These are phyloP conservation scores for Leptographium galeiforme DNA, from an alignment of 2,329 filamentous ascomycete genomes.

Conservation along the genomic window DNA sequence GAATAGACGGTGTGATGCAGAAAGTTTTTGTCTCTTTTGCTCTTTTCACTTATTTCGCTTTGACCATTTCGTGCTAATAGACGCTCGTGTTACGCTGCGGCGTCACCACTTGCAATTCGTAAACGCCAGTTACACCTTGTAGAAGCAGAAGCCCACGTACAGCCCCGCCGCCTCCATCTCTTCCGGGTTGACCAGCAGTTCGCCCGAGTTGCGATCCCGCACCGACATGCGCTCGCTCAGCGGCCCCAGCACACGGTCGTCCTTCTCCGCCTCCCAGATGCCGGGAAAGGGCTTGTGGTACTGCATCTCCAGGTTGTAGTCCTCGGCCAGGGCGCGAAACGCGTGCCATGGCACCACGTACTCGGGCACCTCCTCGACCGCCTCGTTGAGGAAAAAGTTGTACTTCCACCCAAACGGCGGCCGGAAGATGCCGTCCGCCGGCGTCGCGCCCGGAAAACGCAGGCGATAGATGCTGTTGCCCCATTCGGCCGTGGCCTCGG, in stretches of 20 bases:
- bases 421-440: conserved; percentile 78
- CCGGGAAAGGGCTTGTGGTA: conserved; percentile 86
- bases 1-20: no score
- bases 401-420: conserved; percentile 98
- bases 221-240: conserved; percentile 96
- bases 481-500: conserved; percentile 61
- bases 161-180: conserved; percentile 90
- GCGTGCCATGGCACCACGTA: conserved; percentile 98
- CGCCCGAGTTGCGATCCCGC: conserved; percentile 53
- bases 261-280: conserved; percentile 84
- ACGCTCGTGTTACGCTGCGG: no score
- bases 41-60: background rate
- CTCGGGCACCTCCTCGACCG: conserved; percentile 90
- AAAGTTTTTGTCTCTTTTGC: background rate
- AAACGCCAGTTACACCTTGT: conserved; percentile 55
- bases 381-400: conserved; percentile 89
- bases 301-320: conserved; percentile 91
- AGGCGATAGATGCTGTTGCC: conserved; percentile 90
- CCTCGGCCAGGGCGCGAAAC: conserved; percentile 86
- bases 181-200: conserved; percentile 60
- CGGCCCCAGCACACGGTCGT: conserved; percentile 66
- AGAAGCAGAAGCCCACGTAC: conserved; percentile 93
- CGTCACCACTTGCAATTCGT: background rate
- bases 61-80: no score
- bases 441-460: conserved; percentile 70